These are phyloP conservation scores for Diplodia scrobiculata DNA, from an alignment of 2,329 filamentous ascomycete species.

Conservation along the genomic window DNA sequence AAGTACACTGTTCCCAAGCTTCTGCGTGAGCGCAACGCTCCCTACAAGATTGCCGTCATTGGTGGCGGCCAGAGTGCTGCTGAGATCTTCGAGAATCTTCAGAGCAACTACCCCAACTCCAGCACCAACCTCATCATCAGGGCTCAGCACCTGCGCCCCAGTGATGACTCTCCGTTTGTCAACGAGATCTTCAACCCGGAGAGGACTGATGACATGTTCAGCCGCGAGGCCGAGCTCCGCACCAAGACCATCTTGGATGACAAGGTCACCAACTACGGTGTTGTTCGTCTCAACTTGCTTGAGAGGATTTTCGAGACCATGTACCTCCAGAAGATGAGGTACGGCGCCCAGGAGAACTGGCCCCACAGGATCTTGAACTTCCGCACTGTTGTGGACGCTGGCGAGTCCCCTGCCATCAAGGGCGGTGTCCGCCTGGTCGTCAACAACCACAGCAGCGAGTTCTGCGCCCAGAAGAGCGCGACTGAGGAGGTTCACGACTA, in stretches of 20 bases:
- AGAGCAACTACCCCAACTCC: conserved; percentile 78
- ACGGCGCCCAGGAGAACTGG: conserved; percentile 69
- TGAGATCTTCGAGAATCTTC: conserved; percentile 91
- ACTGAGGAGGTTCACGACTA: conserved; percentile 68
- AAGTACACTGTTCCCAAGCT: conserved; percentile 64
- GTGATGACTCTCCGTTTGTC: conserved; percentile 94
- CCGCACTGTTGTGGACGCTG: conserved; percentile 65
- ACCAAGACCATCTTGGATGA: conserved; percentile 65
- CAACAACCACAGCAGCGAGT: conserved; percentile 52
- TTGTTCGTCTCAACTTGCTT: conserved; percentile 86
- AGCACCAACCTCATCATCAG: conserved; percentile 78
- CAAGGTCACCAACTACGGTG: conserved; percentile 88
- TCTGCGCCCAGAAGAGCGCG: conserved; percentile 33
- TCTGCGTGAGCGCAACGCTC: conserved; percentile 57
- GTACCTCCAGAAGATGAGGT: conserved; percentile 78
- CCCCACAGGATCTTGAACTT: conserved; percentile 76
- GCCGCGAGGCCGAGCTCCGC: conserved; percentile 65
- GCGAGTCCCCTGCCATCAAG: conserved; percentile 48
- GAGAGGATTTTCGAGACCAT: conserved; percentile 85
- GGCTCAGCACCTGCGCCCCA: conserved; percentile 79
- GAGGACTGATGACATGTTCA: conserved; percentile 75
- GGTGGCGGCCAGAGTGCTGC: conserved; percentile 91
- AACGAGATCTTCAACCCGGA: conserved; percentile 96
- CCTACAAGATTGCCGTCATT: conserved; percentile 78
- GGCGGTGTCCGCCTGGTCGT: conserved; percentile 52